These are phyloP conservation scores for Camptophora hylomeconis DNA, from an alignment of 2,329 filamentous ascomycete species.

Conservation along the genomic window DNA sequence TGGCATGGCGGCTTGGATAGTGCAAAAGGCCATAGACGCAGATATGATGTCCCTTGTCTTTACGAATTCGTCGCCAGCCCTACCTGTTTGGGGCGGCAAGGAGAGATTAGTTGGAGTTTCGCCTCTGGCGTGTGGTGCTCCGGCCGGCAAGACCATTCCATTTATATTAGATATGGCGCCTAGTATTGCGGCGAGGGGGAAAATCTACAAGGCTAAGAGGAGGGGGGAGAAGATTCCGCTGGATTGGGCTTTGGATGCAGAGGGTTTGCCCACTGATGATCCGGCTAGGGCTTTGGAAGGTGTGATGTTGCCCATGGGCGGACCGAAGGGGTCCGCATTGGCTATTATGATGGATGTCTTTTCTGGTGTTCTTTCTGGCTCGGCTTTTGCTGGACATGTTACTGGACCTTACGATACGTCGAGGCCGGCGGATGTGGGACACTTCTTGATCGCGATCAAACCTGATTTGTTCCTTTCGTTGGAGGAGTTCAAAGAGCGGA, in stretches of 20 bases:
- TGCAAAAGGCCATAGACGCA: constrained; percentile 62
- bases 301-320: constrained; percentile 77
- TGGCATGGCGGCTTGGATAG: constrained; percentile 71
- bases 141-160: constrained; percentile 42
- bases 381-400: constrained; percentile 66
- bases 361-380: constrained; percentile 61
- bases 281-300: constrained; percentile 57
- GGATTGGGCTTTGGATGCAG: constrained; percentile 61
- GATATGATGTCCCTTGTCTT: constrained; percentile 59
- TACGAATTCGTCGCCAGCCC: constrained; percentile 58
- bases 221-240: constrained; percentile 30
- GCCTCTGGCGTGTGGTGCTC: constrained; percentile 62
- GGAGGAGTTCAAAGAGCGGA: constrained; percentile 51
- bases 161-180: constrained; percentile 44
- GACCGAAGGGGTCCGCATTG: constrained; percentile 66
- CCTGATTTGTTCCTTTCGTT: constrained; percentile 61
- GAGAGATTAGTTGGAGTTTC: constrained; percentile 60
- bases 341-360: constrained; percentile 85
- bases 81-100: constrained; percentile 58
- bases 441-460: constrained; percentile 59
- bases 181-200: constrained; percentile 31
- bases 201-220: constrained; percentile 32
- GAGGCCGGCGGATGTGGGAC: constrained; percentile 56
- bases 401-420: constrained; percentile 63
- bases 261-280: constrained; percentile 58